Evolutionary conservation across 768 basidiomycete species (phyloP), one percentile per base, ranked within the genome.

Genomic region (Tylopilus intermedius): DNA sequence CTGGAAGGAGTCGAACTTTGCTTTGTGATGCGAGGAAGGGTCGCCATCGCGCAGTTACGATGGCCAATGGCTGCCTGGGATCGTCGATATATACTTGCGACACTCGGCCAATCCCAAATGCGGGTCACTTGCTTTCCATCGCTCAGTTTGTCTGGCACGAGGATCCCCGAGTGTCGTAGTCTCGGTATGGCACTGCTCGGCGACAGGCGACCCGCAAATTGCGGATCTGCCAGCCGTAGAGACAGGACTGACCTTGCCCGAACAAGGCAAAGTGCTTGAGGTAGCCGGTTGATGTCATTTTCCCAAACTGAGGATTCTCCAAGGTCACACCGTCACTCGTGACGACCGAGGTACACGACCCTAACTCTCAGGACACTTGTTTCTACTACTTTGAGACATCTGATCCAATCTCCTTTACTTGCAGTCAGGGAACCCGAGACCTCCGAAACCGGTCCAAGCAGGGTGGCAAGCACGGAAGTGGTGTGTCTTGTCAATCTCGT

Each of bases 391-490:
- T 45, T 15, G 27, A 30, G 21, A n/a, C 9, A 26, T 27, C 35
- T n/a, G 11, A 30, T 24, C 18, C 18, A 18, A 40, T 55, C 53
- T 37, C 18, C 38, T 39, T 21, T 59, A 71, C 59, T 70, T 65
- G 71, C 79, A 77, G 62, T 83, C 80, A 27, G 75, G 74, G 76
- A 86, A 83, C 9, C 83, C 82, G 40, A 86, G 76, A 53, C 58
- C 4, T 21, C 83, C 83, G 71, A 77, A 84, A 51, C 81, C 80
- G 43, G 82, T 79, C 83, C 81, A 86, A 50, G 67, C 63, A 10
- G 84, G 83, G 59, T 78, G 76, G 70, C 83, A 86, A 47, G 76
- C 82, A 51, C 84, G 79, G 79, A 83, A 83, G 64, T 80, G 79
- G 44, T 70, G 64, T 4, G 75, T 79, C 71, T 86, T 80, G 70